Conservation (phyloP, 2,329 filamentous ascomycete species). For the Claviceps spartinae region DNA sequence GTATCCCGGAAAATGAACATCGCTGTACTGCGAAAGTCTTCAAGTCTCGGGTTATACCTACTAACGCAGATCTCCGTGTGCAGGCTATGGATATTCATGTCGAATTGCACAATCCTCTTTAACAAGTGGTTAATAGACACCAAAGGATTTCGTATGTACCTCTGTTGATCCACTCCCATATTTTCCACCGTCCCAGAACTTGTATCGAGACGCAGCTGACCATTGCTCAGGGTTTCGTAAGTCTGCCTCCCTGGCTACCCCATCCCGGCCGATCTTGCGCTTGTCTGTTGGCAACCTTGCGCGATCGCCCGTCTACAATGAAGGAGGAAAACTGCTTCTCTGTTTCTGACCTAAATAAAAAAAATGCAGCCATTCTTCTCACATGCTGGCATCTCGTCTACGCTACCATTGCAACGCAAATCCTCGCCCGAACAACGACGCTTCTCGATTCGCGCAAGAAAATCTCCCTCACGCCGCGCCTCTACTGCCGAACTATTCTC, state of each 20-base stretch:
- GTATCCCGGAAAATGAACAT: no score
- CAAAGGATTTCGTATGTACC: slow-evolving; percentile 13
- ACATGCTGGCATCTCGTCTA: slow-evolving; percentile 57
- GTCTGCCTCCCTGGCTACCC: neutral
- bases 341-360: neutral
- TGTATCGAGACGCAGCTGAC: neutral
- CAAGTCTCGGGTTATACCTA: neutral
- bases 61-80: neutral
- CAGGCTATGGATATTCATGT: slow-evolving; percentile 70
- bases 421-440: slow-evolving; percentile 49
- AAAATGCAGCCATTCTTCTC: slow-evolving; percentile 39
- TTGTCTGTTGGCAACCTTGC: neutral
- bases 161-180: neutral
- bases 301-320: neutral
- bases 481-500: slow-evolving; percentile 50
- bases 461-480: slow-evolving; percentile 44
- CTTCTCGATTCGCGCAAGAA: slow-evolving; percentile 50
- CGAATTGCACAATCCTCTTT: slow-evolving; percentile 75
- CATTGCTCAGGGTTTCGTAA: neutral
- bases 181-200: neutral
- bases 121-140: slow-evolving; percentile 76
- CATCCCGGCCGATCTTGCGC: neutral
- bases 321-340: neutral
- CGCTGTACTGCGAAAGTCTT: neutral
- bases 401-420: slow-evolving; percentile 50